Evolutionary conservation across 1,284 basidiomycete genomes (phyloP).

Genomic region (Anthracocystis setariae): DNA sequence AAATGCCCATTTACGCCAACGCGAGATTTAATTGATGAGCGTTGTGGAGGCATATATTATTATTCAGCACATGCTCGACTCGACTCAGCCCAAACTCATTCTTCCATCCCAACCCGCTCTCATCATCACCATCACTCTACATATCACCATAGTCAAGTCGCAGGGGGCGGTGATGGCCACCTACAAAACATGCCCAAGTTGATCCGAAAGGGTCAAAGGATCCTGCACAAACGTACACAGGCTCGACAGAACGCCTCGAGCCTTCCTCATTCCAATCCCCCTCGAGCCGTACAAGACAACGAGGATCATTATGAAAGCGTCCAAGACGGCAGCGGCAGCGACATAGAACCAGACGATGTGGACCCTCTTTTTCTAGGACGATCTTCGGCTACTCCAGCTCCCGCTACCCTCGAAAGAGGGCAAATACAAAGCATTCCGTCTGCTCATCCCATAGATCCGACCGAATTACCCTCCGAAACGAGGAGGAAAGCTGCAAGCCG

Average conservation of each 20-base stretch:
- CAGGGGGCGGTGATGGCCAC: conserved; percentile 2
- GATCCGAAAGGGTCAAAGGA: conserved; percentile 47
- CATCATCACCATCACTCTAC: too few species aligned
- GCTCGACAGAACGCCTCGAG: conserved; percentile 18
- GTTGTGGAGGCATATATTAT: conserved; percentile 22
- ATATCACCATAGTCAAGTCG: too few species aligned
- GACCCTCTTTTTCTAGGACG: conserved; percentile 29
- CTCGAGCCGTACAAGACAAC: neutral
- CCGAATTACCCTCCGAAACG: conserved; percentile 43
- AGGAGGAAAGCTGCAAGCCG: conserved; percentile 38
- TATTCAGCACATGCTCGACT: conserved; percentile 1
- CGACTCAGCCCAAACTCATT: conserved; percentile 20
- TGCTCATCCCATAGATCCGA: conserved; percentile 18
- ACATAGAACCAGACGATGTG: neutral
- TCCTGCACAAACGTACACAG: conserved; percentile 31
- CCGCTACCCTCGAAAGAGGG: neutral
- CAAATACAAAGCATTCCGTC: neutral
- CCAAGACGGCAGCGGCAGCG: conserved; percentile 1
- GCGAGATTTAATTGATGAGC: conserved; percentile 22
- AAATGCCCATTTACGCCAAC: too few species aligned
- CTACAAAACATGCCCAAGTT: conserved; percentile 36
- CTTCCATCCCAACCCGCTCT: too few species aligned
- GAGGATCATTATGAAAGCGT: conserved; percentile 1
- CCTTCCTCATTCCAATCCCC: neutral
- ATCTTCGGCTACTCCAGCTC: conserved; percentile 22